These are phyloP conservation scores for Cryptosporidium bovis DNA, from an alignment of 169 alveolate species.

Conservation along the genomic window DNA sequence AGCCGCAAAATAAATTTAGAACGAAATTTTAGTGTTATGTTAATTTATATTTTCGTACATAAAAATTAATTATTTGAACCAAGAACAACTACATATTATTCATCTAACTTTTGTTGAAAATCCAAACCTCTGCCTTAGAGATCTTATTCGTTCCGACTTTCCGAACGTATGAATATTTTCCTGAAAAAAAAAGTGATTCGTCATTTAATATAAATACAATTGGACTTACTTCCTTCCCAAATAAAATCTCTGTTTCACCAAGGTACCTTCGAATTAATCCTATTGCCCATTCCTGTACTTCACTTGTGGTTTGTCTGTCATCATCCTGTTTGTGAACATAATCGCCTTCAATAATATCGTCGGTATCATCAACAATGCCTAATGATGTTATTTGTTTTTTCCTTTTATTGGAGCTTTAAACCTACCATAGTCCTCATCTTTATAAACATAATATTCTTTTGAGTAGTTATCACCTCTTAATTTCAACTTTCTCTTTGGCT, in stretches of 20 bases:
- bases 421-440: slow-evolving; percentile 72
- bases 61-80: not conserved
- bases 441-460: slow-evolving; percentile 25
- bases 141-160: slow-evolving; percentile 30
- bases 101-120: slow-evolving; percentile 58
- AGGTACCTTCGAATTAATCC: slow-evolving; percentile 45
- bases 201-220: not conserved
- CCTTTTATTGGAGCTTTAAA: not conserved
- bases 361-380: slow-evolving; percentile 64
- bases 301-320: slow-evolving; percentile 71
- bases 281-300: slow-evolving; percentile 74
- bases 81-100: not conserved
- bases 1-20: no score
- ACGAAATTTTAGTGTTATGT: no score
- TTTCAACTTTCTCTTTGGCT: slow-evolving; percentile 51
- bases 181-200: not conserved
- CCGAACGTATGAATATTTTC: not conserved
- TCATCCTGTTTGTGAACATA: slow-evolving; percentile 69
- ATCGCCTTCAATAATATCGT: slow-evolving; percentile 16
- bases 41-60: not conserved
- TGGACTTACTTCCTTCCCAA: slow-evolving; percentile 49
- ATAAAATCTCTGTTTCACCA: slow-evolving; percentile 52
- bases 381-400: not conserved
- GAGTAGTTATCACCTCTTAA: slow-evolving; percentile 18
- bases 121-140: slow-evolving; percentile 57